Evolutionary conservation across 2,329 filamentous ascomycete species (phyloP).

Genomic region (Xylaria sp.): DNA sequence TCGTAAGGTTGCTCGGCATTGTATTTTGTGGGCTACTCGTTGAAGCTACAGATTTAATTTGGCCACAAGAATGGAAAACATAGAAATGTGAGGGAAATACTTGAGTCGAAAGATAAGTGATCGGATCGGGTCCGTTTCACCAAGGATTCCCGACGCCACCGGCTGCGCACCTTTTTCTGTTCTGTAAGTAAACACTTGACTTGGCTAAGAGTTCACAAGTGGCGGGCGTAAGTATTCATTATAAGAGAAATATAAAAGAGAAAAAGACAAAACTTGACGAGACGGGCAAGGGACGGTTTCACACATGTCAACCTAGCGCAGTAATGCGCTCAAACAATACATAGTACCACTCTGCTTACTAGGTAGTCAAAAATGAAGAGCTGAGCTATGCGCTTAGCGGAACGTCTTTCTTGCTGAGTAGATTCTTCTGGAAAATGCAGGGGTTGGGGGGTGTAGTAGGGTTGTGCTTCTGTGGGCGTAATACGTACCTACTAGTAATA

Average conservation of each 20-base stretch:
- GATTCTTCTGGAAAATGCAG: neutral
- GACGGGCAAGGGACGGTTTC: conserved; percentile 19
- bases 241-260: neutral
- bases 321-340: neutral
- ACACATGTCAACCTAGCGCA: neutral
- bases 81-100: too few species aligned
- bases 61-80: too few species aligned
- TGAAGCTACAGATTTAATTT: too few species aligned
- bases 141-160: neutral
- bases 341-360: neutral
- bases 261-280: neutral
- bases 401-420: neutral
- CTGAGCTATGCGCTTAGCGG: neutral
- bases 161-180: neutral
- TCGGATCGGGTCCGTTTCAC: neutral
- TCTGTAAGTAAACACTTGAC: neutral
- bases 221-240: neutral
- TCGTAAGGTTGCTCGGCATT: neutral
- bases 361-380: neutral
- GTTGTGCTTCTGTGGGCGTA: neutral
- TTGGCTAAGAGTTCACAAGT: conserved; percentile 1
- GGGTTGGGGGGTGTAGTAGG: neutral
- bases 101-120: neutral
- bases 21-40: neutral
- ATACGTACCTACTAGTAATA: too few species aligned